Conservation (phyloP, 1,139 yeast species). For the Taiozyma sp. region DNA sequence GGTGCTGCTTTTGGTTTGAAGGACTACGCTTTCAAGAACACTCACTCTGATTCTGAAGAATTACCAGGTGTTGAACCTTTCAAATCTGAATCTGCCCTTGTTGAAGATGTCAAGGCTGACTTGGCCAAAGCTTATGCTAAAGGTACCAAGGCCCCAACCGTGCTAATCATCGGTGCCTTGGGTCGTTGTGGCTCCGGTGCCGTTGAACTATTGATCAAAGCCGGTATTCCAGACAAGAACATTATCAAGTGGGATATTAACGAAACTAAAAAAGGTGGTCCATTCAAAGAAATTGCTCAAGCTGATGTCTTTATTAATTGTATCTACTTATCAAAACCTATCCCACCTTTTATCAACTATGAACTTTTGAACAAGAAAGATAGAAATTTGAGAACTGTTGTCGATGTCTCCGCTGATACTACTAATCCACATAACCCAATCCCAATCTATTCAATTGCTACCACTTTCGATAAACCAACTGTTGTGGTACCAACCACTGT, state of each 20-base stretch:
- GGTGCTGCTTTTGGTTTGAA: constrained; percentile 95
- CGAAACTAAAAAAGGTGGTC: constrained; percentile 96
- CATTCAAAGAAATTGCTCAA: constrained; percentile 82
- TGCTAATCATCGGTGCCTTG: constrained; percentile 89
- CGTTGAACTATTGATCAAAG: constrained; percentile 69
- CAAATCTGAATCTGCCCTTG: constrained; percentile 69
- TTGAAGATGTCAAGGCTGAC: constrained; percentile 61
- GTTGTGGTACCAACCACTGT: constrained; percentile 69
- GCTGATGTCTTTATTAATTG: constrained; percentile 93
- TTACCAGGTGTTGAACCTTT: constrained; percentile 77
- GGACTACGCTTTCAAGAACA: constrained; percentile 92
- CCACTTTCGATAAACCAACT: constrained; percentile 88
- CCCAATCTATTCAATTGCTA: constrained; percentile 86
- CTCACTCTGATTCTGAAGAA: constrained; percentile 58
- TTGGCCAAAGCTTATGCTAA: constrained; percentile 55
- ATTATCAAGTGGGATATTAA: constrained; percentile 93
- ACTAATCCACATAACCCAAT: constrained; percentile 98
- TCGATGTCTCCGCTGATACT: constrained; percentile 97
- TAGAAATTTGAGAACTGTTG: constrained; percentile 85
- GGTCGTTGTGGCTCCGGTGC: constrained; percentile 99
- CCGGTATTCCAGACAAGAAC: constrained; percentile 83
- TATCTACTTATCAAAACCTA: constrained; percentile 88
- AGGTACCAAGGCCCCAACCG: constrained; percentile 68
- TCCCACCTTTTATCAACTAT: constrained; percentile 80
- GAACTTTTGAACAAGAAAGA: constrained; percentile 54